A percentile compares a stretch with the other conserved stretches of the same genome.
Evolutionary conservation across 495 filamentous ascomycete species (phyloP).

Genomic region (Penicillium crystallinum): DNA sequence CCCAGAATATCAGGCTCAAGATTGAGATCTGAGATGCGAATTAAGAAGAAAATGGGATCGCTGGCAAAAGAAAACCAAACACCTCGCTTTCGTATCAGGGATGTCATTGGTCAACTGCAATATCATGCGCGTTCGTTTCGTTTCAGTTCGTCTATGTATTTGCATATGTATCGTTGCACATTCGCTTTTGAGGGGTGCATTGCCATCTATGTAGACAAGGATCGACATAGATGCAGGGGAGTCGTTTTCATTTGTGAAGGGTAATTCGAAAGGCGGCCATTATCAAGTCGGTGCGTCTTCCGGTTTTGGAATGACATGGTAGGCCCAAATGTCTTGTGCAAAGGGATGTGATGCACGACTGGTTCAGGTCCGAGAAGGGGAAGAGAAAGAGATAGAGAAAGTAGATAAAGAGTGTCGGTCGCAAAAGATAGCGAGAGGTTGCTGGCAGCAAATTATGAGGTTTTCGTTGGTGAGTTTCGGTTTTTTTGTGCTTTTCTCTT

Average conservation of each 20-base stretch:
- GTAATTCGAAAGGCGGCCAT: constrained; percentile 1
- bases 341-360: constrained; percentile 1
- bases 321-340: background rate
- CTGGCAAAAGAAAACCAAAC: constrained; percentile 28
- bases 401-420: constrained; percentile 17
- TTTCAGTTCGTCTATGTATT: constrained; percentile 29
- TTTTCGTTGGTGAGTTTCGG: background rate
- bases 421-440: constrained; percentile 9
- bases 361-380: constrained; percentile 11
- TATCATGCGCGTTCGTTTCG: constrained; percentile 27
- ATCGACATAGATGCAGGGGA: constrained; percentile 4
- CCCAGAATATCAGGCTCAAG: background rate
- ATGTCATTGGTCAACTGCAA: constrained; percentile 23
- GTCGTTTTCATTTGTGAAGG: constrained; percentile 6
- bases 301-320: background rate
- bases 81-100: constrained; percentile 27
- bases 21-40: constrained; percentile 10
- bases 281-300: constrained; percentile 2
- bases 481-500: too few relatives aligned
- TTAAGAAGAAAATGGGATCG: constrained; percentile 11
- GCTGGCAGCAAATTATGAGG: background rate
- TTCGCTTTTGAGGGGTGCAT: constrained; percentile 16
- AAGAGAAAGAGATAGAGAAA: constrained; percentile 15
- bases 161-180: constrained; percentile 28
- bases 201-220: background rate